These are phyloP conservation scores for Saccharomycopsis schoenii DNA, from an alignment of 805 yeast genomes.

Conservation along the genomic window DNA sequence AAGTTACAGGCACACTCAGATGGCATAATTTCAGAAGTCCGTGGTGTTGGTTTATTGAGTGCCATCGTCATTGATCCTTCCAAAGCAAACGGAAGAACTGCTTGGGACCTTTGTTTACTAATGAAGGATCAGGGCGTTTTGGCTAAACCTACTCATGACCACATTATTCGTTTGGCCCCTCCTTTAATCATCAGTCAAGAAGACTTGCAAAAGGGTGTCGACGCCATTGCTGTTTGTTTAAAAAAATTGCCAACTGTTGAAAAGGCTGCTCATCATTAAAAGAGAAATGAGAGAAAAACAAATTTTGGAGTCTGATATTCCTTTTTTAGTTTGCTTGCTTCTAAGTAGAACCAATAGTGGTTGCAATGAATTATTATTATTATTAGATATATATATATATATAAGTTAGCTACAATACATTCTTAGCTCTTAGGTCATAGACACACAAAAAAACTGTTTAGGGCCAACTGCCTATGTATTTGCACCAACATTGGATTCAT, in stretches of 20 bases:
- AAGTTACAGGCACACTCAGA: constrained; percentile 42
- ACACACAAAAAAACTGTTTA: no score
- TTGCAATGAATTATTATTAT: neutral
- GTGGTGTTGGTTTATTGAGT: constrained; percentile 80
- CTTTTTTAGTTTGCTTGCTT: no score
- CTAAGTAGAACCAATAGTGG: no score
- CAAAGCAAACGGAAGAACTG: constrained; percentile 80
- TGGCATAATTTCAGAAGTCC: constrained; percentile 51
- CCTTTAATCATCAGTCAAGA: constrained; percentile 86
- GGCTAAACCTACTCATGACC: constrained; percentile 95
- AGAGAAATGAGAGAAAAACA: no score
- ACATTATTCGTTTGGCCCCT: constrained; percentile 92
- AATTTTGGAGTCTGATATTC: no score
- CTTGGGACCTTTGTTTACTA: constrained; percentile 90
- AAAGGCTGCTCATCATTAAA: constrained; percentile 33
- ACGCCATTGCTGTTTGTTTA: constrained; percentile 55
- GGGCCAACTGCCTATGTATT: no score
- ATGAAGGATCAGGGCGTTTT: constrained; percentile 84
- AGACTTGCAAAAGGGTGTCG: constrained; percentile 75
- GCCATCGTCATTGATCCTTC: constrained; percentile 86
- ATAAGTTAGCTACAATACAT: no score
- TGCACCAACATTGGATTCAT: neutral
- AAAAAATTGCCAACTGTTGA: constrained; percentile 42
- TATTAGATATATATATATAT: no score
- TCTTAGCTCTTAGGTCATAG: no score